Evolutionary conservation across 129 eudicot species (phyloP), one percentile per base, ranked within the genome.

Genomic region (Deinandra increscens): DNA sequence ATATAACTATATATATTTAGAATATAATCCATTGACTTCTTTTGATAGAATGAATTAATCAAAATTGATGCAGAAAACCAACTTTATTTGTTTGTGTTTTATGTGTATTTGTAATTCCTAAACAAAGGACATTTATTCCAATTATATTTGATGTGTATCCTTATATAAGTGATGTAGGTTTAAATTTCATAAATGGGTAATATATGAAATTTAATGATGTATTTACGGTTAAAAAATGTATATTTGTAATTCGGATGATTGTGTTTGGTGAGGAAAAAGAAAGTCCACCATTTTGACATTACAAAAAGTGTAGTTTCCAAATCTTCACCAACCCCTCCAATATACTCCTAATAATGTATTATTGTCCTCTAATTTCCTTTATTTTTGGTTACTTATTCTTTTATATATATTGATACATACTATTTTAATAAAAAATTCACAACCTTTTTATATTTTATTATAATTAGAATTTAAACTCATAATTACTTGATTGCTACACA

Each of bases 261-360:
- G 36, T 36, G 10, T 64, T 64, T 64, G 53, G 37, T 19, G 53
- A 41, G 45, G 29, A 64, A 64, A 41, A 41, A 20, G 36, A 2
- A 38, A 12, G 50, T 20, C 51, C 11, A 42, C 53, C 9, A 41
- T 41, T 15, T 64, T 64, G 69, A 41, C 53, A 19, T 42, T 42
- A 12, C 5, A 42, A 20, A 42, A 20, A 49, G 18, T 6, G 9
- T 10, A 11, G 37, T 39, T 64, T 42, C 38, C 4, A 23, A 26
- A 56, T 56, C 38, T 14, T 63, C 6, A 62, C 1, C 37, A 41
- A 41, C 53, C 53, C 26, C 69, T 41, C 37, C 69, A 64, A 17
- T 62, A 62, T 9, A 15, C 20, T 46, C 12, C 14, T 53, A 20
- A 9, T 53, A 1, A 50, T 44, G 31, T 36, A 9, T 43, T 53